Conservation (phyloP, 2,329 filamentous ascomycete genomes). For the Colletotrichum sp. region DNA sequence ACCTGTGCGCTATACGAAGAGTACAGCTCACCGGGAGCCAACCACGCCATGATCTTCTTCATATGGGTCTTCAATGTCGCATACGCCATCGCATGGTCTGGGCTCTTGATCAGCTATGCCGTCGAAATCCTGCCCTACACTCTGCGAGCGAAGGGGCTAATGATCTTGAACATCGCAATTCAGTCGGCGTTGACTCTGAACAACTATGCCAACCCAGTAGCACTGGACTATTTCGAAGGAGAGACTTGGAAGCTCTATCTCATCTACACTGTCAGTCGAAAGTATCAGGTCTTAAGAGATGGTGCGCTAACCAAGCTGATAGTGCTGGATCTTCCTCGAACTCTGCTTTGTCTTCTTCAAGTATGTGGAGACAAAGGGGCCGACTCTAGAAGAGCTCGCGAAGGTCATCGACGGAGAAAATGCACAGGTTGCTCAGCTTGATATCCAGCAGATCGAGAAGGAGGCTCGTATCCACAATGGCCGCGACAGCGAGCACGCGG, state of each 20-base stretch:
- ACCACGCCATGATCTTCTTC: constrained; percentile 48
- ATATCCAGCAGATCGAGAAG: constrained; percentile 50
- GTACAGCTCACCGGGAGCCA: constrained; percentile 35
- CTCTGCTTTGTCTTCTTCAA: constrained; percentile 50
- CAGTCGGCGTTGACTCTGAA: constrained; percentile 61
- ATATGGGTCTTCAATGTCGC: constrained; percentile 45
- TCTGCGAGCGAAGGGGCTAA: constrained; percentile 55
- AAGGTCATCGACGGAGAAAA: constrained; percentile 69
- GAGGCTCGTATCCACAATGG: constrained; percentile 28
- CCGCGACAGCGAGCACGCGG: background rate
- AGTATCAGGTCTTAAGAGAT: background rate
- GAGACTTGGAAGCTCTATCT: constrained; percentile 60
- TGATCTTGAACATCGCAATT: constrained; percentile 62
- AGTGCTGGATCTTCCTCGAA: constrained; percentile 16
- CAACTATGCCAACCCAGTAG: constrained; percentile 59
- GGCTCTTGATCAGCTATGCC: constrained; percentile 60
- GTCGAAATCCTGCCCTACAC: constrained; percentile 57
- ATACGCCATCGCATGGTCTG: constrained; percentile 63
- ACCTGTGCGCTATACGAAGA: constrained; percentile 50
- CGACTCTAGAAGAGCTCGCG: constrained; percentile 69
- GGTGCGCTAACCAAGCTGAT: background rate
- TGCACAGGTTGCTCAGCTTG: constrained; percentile 51
- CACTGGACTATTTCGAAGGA: constrained; percentile 50
- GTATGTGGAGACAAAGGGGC: constrained; percentile 66
- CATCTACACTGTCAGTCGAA: constrained; percentile 55